phyloP scores from a whole-genome alignment of 2,329 filamentous ascomycete genomes.

The Pestalotiopsis sp. region DNA sequence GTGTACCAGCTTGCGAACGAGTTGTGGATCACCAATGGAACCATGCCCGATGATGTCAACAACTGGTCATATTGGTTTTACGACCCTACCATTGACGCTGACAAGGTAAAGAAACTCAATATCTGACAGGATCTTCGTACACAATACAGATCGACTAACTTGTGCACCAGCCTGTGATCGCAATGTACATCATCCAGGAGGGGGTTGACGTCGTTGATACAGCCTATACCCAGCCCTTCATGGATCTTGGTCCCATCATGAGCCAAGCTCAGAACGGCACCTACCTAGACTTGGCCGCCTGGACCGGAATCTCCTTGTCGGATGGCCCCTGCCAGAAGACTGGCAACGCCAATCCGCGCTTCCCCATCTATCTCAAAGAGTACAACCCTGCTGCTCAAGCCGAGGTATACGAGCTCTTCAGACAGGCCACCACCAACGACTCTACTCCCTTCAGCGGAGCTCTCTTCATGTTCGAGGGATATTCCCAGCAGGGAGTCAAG shows the following conservation, averaged over 20 bases:
- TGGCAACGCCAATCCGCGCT: background rate
- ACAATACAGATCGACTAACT: background rate
- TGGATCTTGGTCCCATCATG: background rate
- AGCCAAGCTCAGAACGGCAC: background rate
- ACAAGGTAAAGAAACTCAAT: conserved; percentile 1
- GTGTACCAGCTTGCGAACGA: conserved; percentile 13
- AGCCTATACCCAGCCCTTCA: background rate
- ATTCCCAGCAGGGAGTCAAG: conserved; percentile 9
- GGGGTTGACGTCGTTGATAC: background rate
- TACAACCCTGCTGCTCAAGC: conserved; percentile 6
- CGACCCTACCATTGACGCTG: conserved; percentile 8
- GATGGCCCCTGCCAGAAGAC: background rate
- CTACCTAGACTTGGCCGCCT: background rate
- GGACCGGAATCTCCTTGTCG: background rate
- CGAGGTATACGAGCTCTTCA: conserved; percentile 8
- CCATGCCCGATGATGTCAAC: conserved; percentile 9
- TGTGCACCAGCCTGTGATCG: background rate
- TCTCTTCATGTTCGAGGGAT: conserved; percentile 10
- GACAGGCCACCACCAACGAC: background rate
- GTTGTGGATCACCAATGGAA: background rate
- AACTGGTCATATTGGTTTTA: conserved; percentile 8
- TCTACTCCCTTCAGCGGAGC: background rate
- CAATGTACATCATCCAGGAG: conserved; percentile 10
- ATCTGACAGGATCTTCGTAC: background rate
- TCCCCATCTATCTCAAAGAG: conserved; percentile 9